Conservation (phyloP, 306 rosid species). For the Vachellia collinsii region DNA sequence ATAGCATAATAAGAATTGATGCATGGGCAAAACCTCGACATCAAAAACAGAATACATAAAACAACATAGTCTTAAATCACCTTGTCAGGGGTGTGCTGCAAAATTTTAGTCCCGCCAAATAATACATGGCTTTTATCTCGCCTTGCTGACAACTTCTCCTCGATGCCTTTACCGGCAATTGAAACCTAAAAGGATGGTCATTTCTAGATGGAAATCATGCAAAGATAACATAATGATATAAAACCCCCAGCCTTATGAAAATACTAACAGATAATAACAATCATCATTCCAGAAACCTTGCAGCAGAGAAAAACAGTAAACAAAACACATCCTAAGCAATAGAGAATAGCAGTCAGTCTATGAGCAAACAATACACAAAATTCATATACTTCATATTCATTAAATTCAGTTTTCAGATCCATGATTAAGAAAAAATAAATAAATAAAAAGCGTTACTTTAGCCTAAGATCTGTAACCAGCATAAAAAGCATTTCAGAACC, state of each 20-base stretch:
- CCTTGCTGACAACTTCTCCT: constrained; percentile 81
- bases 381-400: constrained; percentile 1
- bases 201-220: constrained; percentile 34
- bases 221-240: neutral
- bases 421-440: neutral
- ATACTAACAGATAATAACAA: constrained; percentile 10
- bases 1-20: constrained; percentile 33
- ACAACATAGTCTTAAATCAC: constrained; percentile 45
- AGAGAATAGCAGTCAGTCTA: constrained; percentile 5
- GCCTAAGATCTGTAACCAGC: neutral
- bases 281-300: neutral
- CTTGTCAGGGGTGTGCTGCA: constrained; percentile 98
- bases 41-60: neutral
- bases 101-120: constrained; percentile 95
- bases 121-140: constrained; percentile 88
- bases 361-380: constrained; percentile 10
- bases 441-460: neutral
- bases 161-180: constrained; percentile 63
- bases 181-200: constrained; percentile 68
- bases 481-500: neutral
- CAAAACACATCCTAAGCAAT: constrained; percentile 7
- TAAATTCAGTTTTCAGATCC: constrained; percentile 18
- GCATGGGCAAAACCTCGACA: constrained; percentile 28
- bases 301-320: neutral
- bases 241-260: constrained; percentile 18